phyloP scores from a whole-genome alignment of 306 rosid species.

The Pueraria montana region DNA sequence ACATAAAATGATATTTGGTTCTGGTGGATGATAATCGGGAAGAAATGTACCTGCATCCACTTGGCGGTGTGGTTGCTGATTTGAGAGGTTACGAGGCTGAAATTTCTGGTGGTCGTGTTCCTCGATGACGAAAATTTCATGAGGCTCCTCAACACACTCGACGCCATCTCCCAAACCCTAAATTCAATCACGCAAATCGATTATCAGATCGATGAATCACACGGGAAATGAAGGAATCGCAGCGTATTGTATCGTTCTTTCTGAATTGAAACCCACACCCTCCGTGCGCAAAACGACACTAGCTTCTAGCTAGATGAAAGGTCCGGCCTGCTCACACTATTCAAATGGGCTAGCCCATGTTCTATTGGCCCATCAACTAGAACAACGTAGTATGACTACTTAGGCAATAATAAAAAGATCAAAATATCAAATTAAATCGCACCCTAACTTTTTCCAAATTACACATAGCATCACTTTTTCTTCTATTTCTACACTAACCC shows the following conservation, averaged over 20 bases:
- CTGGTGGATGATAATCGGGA: background rate
- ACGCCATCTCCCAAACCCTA: conserved; percentile 68
- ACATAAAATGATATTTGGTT: background rate
- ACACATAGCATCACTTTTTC: no score
- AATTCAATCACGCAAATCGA: conserved; percentile 10
- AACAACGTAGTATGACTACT: background rate
- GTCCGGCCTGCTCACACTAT: background rate
- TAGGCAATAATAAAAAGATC: background rate
- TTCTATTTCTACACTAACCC: no score
- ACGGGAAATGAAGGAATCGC: conserved; percentile 11
- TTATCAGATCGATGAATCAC: conserved; percentile 1
- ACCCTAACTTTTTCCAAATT: no score
- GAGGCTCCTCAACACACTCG: conserved; percentile 72
- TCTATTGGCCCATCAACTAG: background rate
- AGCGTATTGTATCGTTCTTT: background rate
- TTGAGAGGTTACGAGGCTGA: conserved; percentile 69
- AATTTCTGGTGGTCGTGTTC: conserved; percentile 52
- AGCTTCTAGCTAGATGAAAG: background rate
- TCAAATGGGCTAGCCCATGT: conserved; percentile 16
- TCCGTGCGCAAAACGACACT: background rate
- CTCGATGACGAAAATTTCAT: conserved; percentile 61
- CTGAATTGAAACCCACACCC: conserved; percentile 6
- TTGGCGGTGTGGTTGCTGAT: conserved; percentile 79
- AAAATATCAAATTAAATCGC: no score
- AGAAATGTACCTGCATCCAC: conserved; percentile 82